Evolutionary conservation across 2,329 filamentous ascomycete genomes (phyloP).

Genomic region (Colletotrichum sp.): DNA sequence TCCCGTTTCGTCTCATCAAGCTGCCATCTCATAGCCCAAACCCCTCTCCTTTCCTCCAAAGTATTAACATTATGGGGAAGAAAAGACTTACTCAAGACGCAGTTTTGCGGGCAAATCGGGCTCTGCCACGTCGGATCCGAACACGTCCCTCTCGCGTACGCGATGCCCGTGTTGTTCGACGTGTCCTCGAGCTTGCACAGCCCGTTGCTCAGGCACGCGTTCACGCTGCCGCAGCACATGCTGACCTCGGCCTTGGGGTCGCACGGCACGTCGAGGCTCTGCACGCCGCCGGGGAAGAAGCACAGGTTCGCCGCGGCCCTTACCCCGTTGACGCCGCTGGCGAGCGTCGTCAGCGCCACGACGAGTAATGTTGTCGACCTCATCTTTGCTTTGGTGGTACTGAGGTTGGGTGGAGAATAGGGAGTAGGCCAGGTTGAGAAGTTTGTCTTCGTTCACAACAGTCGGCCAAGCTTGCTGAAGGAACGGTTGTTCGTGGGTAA

Average conservation of each 20-base stretch:
- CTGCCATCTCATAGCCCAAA: background rate
- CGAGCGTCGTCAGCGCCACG: background rate
- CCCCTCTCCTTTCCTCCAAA: no score
- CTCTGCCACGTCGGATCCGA: slow-evolving; percentile 19
- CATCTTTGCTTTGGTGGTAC: background rate
- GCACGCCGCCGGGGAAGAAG: slow-evolving; percentile 18
- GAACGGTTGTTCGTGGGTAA: background rate
- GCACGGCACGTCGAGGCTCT: slow-evolving; percentile 15
- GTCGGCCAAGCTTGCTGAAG: background rate
- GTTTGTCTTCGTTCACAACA: background rate
- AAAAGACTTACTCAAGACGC: background rate
- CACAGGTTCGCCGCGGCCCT: slow-evolving; percentile 12
- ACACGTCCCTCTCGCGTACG: slow-evolving; percentile 14
- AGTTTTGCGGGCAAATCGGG: slow-evolving; percentile 12
- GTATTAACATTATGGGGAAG: no score
- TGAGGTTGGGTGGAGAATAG: background rate
- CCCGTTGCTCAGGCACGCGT: slow-evolving; percentile 16
- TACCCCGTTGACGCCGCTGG: background rate
- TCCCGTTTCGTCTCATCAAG: background rate
- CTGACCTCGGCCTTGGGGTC: slow-evolving; percentile 16
- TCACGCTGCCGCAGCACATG: slow-evolving; percentile 18
- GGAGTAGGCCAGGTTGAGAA: background rate
- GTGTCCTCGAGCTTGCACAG: slow-evolving; percentile 15
- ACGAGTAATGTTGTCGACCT: background rate
- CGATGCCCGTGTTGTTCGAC: slow-evolving; percentile 11